phyloP scores from a whole-genome alignment of 441 rosid species.

The Arabidopsis lyrata region DNA sequence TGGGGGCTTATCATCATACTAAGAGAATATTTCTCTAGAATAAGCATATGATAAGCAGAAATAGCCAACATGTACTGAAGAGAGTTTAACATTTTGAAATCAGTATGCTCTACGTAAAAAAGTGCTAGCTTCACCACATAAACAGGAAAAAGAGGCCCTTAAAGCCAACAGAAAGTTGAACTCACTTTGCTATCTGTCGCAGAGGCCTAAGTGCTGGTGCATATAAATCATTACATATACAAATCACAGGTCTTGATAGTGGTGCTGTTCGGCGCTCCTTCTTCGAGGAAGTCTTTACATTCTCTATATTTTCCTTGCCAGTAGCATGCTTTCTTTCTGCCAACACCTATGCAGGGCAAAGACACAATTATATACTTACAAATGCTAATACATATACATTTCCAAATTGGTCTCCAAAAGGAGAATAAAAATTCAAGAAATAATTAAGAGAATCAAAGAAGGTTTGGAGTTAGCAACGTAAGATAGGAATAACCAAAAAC shows the following conservation, averaged over 20 bases:
- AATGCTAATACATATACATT: constrained; percentile 8
- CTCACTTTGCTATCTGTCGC: constrained; percentile 98
- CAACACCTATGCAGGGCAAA: constrained; percentile 59
- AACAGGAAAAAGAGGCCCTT: constrained; percentile 24
- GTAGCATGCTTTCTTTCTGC: constrained; percentile 69
- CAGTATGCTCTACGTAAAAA: constrained; percentile 10
- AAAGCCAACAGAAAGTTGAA: constrained; percentile 34
- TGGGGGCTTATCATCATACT: constrained; percentile 28
- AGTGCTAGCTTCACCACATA: constrained; percentile 2
- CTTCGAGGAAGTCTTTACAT: constrained; percentile 64
- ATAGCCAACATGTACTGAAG: background rate
- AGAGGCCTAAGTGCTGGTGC: constrained; percentile 92
- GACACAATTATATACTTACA: constrained; percentile 25
- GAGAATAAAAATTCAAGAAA: constrained; percentile 16
- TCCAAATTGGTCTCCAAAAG: constrained; percentile 20
- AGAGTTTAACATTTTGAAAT: constrained; percentile 22
- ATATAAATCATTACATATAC: constrained; percentile 98
- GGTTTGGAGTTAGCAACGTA: constrained; percentile 19
- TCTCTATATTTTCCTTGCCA: constrained; percentile 66
- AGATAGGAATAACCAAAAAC: constrained; percentile 1
- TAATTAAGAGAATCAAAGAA: background rate
- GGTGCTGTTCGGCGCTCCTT: constrained; percentile 67
- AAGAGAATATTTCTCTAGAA: constrained; percentile 23
- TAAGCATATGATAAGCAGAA: constrained; percentile 36
- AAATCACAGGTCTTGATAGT: constrained; percentile 90